A percentile compares a stretch with the other conserved stretches of the same genome.
Evolutionary conservation across 495 filamentous ascomycete species (phyloP).

Genomic region (Lophium mytilinum): DNA sequence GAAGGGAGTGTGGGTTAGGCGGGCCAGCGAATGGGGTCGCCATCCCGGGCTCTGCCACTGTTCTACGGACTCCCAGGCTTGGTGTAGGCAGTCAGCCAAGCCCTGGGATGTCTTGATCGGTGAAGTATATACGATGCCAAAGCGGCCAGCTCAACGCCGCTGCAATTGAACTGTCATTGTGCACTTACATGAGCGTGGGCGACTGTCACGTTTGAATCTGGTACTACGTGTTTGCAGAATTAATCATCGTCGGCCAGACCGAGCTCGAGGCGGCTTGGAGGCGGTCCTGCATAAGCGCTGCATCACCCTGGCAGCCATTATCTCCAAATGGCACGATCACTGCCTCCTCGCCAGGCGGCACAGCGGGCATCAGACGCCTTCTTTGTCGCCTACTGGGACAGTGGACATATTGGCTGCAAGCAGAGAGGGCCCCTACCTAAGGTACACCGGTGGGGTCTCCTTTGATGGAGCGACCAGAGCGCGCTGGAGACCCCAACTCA

Average conservation of each 20-base stretch:
- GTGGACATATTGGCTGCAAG: neutral
- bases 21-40: no score
- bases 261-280: neutral
- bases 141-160: no score
- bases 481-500: neutral
- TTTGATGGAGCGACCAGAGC: neutral
- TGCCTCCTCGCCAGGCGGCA: neutral
- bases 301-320: neutral
- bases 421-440: no score
- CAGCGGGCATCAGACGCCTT: neutral
- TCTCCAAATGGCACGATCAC: neutral
- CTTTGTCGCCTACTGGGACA: neutral
- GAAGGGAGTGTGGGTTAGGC: no score
- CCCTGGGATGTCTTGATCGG: no score
- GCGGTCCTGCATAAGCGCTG: slow-evolving; percentile 7
- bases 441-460: neutral
- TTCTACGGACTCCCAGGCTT: no score
- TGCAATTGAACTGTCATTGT: no score
- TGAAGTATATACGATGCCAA: no score
- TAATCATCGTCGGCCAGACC: neutral
- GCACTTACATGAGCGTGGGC: no score
- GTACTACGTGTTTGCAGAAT: neutral
- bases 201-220: no score
- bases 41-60: no score
- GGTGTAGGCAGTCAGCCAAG: no score